Evolutionary conservation across 768 basidiomycete genomes (phyloP).

Genomic region (Grammothele lineata): DNA sequence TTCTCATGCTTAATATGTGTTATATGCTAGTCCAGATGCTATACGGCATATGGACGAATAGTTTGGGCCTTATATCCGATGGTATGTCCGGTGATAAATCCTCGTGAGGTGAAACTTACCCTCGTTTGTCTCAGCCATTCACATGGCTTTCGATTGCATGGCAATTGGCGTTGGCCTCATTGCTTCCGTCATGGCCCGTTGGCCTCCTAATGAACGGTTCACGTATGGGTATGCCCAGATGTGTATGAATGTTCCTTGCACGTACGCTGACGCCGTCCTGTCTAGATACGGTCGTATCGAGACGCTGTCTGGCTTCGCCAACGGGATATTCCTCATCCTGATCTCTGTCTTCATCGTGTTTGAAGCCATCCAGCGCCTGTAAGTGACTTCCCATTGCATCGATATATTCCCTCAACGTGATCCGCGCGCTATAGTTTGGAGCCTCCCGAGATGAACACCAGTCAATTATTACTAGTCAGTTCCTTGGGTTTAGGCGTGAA

Average conservation of each 20-base stretch:
- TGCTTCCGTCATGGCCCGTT: constrained; percentile 96
- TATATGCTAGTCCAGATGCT: constrained; percentile 98
- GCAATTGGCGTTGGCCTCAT: constrained; percentile 94
- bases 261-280: neutral
- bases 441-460: constrained; percentile 97
- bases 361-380: constrained; percentile 95
- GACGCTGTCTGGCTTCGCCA: constrained; percentile 96
- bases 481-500: constrained; percentile 89
- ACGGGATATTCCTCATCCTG: constrained; percentile 89
- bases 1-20: constrained; percentile 87
- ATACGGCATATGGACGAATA: constrained; percentile 97
- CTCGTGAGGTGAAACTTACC: no score
- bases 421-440: constrained; percentile 52
- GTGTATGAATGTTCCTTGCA: neutral
- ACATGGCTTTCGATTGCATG: constrained; percentile 99
- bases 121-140: constrained; percentile 70
- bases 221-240: constrained; percentile 82
- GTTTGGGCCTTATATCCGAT: constrained; percentile 92
- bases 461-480: constrained; percentile 86
- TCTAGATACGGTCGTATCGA: constrained; percentile 90
- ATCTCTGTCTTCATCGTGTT: constrained; percentile 99
- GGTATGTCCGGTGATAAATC: constrained; percentile 45
- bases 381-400: constrained; percentile 8
- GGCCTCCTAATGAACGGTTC: constrained; percentile 92
- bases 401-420: no score